Base-by-base conservation (phyloP, 768 basidiomycete genomes). In the Cantharellus anzutake region DNA sequence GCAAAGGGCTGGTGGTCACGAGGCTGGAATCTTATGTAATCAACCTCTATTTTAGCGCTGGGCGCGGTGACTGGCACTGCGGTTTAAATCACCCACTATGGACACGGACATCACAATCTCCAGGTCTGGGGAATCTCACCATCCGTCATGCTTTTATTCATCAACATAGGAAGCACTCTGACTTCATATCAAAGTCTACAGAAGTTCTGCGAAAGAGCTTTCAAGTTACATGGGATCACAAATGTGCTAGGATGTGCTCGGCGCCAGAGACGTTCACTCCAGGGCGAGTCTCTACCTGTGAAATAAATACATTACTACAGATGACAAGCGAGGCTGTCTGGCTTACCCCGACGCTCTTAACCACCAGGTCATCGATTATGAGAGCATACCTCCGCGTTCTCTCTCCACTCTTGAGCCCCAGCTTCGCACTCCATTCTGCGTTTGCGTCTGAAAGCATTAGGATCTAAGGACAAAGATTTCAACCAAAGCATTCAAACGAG, bases 401-500 rank as follows among this genome's bases (percentile, higher is more conserved):
- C 50, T 73, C 65, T 29, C 82, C 82, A 14, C 64, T 53, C 4
- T 42, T 37, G 5, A 64, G 44, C 2, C 66, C 67, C 42, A 85
- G 69, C 42, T 71, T 65, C 34, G 68, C 70, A 42, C 81, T 80
- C 80, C 80, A 86, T 59, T 72, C 64, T 11, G 78, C 79, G 57
- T 73, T 65, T 4, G 72, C 64, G 64, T 86, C 84, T 29, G 77
- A 77, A 64, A 83, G 73, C 51, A 77, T 71, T 38, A 81, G 60
- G 67, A 86, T 80, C 82, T 84, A 53, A 7, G 16, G 38, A 39
- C 5, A 35, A 51, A 41, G 44, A 39, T 11, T 58, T 35, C 41
- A 4, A 7, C 39, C 3, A 11, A 37, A 42, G 39, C 48, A 48
- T 3, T 14, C 41, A 20, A 11, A 35, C 20, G 4, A 20, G 48